Conservation (phyloP, 129 eudicot genomes). For the Helianthus tuberosus region DNA sequence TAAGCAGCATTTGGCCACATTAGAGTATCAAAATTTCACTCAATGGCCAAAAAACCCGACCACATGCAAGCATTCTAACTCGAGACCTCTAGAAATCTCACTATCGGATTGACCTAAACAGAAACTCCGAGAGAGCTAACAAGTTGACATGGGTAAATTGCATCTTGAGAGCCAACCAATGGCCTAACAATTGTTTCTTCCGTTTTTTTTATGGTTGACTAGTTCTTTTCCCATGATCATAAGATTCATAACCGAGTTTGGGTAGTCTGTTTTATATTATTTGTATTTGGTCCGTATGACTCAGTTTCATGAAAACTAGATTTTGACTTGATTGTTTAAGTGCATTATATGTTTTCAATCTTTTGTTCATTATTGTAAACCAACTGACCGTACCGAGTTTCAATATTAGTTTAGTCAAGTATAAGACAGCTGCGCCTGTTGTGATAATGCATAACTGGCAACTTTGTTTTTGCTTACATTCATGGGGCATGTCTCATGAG, state of each 20-base stretch:
- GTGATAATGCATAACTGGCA: neutral
- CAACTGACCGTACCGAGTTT: neutral
- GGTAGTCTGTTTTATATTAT: neutral
- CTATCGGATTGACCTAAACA: no score
- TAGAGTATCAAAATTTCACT: neutral
- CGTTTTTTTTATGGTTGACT: no score
- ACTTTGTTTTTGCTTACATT: no score
- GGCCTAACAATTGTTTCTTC: no score
- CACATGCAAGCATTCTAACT: slow-evolving; percentile 3
- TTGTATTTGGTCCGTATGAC: neutral
- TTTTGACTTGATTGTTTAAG: neutral
- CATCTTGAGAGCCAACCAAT: neutral
- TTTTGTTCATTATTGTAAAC: neutral
- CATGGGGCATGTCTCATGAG: no score
- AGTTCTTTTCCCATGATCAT: no score
- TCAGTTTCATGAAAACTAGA: neutral
- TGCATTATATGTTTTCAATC: neutral
- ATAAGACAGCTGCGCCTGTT: neutral
- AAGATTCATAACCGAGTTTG: neutral
- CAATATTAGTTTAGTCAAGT: neutral
- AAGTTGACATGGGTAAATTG: neutral
- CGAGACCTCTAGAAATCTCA: slow-evolving; percentile 11
- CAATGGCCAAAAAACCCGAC: slow-evolving; percentile 8
- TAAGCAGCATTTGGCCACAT: slow-evolving; percentile 2
- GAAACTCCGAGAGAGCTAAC: neutral